Base-by-base conservation (phyloP, 495 filamentous ascomycete species). In the Penicillium fimorum region DNA sequence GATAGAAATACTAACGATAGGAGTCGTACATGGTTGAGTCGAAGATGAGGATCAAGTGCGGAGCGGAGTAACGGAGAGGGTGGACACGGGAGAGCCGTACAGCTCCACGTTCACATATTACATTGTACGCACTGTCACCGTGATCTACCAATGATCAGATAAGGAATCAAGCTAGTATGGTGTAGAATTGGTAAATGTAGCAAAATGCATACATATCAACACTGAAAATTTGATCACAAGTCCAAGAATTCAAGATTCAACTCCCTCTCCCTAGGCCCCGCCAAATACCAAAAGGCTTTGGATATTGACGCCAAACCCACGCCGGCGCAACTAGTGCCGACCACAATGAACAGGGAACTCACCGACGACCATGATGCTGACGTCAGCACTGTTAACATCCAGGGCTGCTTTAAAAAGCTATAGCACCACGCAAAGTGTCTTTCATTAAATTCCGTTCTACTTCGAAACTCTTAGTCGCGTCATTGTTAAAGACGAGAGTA, bases 311-410 rank as follows among this genome's bases (percentile, higher is more conserved):
- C 30, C 30, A 33, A 12, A 33, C 5, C 83, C 82, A 51, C 61
- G 64, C 53, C 68, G 56, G 50, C 75, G 76, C 71, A 87, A 72
- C 57, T 78, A 15, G 56, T 78, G 68, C 49, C 82, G 76, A 42
- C 83, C 84, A 66, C 74, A 74, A 53, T 87, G 83, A 67, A 75
- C 58, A 33, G 84, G 83, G 57, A 88, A 85, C 70, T 88, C 84
- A 25, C 80, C 83, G 52, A 86, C 79, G 8, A 79, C 77, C 73
- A 88, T 75, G 42, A 84, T 61, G 53, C 61, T 76, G 38, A 86
- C 47, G 66, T 78, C 45, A 10, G 62, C 37, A 33, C 85, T 61
- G 24, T 77, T 74, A 67, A 70, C 74, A 63, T 82, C 55, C 11
- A n/a, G n/a, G n/a, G n/a, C n/a, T n/a, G n/a, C n/a, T n/a, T n/a